phyloP scores from a whole-genome alignment of 2,329 filamentous ascomycete species.

The Westerdykella aurantiaca region DNA sequence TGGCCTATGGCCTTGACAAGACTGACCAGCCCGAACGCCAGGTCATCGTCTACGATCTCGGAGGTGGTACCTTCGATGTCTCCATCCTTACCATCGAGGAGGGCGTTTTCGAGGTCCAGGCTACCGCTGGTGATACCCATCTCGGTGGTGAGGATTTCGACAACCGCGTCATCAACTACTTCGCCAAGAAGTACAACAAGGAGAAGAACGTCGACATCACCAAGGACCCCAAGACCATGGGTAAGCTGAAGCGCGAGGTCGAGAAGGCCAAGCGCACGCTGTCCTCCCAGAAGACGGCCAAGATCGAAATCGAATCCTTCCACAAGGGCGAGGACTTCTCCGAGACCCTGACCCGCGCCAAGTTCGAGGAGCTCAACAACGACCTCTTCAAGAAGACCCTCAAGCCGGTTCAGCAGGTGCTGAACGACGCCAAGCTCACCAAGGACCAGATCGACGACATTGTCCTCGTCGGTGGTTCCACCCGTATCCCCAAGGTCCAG shows the following conservation, averaged over 20 bases:
- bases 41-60: conserved; percentile 40
- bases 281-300: conserved; percentile 83
- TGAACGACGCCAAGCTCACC: conserved; percentile 97
- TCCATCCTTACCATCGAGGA: conserved; percentile 80
- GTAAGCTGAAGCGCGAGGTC: conserved; percentile 98
- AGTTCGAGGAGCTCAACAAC: conserved; percentile 99
- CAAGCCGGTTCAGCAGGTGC: conserved; percentile 96
- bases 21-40: conserved; percentile 36
- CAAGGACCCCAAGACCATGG: conserved; percentile 96
- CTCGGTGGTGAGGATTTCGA: conserved; percentile 99
- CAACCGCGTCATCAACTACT: conserved; percentile 93
- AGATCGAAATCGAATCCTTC: conserved; percentile 96
- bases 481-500: conserved; percentile 98
- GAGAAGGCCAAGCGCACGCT: conserved; percentile 99
- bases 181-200: conserved; percentile 98
- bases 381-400: conserved; percentile 99
- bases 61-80: conserved; percentile 41
- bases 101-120: conserved; percentile 89
- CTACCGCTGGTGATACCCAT: conserved; percentile 94
- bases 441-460: conserved; percentile 95
- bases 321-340: conserved; percentile 96
- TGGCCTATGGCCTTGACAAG: conserved; percentile 74
- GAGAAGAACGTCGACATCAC: conserved; percentile 87
- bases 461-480: conserved; percentile 95
- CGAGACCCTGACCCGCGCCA: conserved; percentile 94